phyloP scores from a whole-genome alignment of 1,139 yeast genomes.

The Suhomyces panamericanus region DNA sequence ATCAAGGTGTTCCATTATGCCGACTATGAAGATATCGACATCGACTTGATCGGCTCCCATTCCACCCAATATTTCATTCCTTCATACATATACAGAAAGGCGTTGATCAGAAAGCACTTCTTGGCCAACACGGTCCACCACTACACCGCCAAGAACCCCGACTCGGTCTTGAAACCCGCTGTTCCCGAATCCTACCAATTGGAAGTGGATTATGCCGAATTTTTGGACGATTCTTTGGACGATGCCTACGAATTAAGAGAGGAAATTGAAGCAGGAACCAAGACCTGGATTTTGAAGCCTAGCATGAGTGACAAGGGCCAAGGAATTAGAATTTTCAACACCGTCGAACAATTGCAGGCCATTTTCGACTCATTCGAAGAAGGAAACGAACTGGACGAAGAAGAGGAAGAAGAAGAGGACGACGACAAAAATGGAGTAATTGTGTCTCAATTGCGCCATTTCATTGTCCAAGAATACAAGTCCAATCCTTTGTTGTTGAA shows the following conservation, averaged over 20 bases:
- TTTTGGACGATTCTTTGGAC: slow-evolving; percentile 87
- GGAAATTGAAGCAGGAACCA: slow-evolving; percentile 63
- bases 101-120: slow-evolving; percentile 85
- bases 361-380: slow-evolving; percentile 87
- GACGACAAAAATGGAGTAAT: slow-evolving; percentile 58
- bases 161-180: slow-evolving; percentile 56
- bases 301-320: slow-evolving; percentile 98
- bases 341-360: slow-evolving; percentile 74
- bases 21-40: slow-evolving; percentile 85
- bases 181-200: slow-evolving; percentile 76
- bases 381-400: slow-evolving; percentile 56
- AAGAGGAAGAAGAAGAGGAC: slow-evolving; percentile 36
- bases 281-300: slow-evolving; percentile 88
- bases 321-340: slow-evolving; percentile 80
- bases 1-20: slow-evolving; percentile 68
- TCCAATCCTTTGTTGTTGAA: slow-evolving; percentile 63
- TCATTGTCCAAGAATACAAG: slow-evolving; percentile 81
- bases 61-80: slow-evolving; percentile 60
- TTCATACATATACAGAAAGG: slow-evolving; percentile 83
- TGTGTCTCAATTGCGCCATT: slow-evolving; percentile 85
- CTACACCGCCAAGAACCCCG: slow-evolving; percentile 73
- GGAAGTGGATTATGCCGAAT: slow-evolving; percentile 96
- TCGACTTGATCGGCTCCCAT: slow-evolving; percentile 54
- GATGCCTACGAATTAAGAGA: slow-evolving; percentile 86
- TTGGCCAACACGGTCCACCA: slow-evolving; percentile 76